These are phyloP conservation scores for Dothiorella sarmentorum DNA, from an alignment of 2,329 filamentous ascomycete genomes.

Conservation along the genomic window DNA sequence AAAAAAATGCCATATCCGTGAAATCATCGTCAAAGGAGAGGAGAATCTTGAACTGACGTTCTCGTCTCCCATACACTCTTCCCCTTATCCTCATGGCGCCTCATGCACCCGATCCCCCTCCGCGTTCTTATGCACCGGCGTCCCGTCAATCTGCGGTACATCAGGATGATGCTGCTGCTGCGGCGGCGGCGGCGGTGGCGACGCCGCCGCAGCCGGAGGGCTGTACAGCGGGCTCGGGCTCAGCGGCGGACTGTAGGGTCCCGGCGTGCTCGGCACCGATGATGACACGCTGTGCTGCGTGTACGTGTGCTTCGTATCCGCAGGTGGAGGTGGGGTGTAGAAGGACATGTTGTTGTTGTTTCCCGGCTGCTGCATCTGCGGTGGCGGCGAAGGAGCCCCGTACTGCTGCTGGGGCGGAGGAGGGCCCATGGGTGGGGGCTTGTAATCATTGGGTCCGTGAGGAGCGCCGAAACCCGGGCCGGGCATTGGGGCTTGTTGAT, in stretches of 20 bases:
- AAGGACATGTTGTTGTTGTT: neutral
- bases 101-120: slow-evolving; percentile 2
- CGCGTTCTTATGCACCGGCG: slow-evolving; percentile 2
- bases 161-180: neutral
- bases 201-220: neutral
- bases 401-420: neutral
- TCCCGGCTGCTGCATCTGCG: slow-evolving; percentile 4
- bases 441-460: slow-evolving; percentile 23
- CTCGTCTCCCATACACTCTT: neutral
- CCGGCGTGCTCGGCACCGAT: neutral
- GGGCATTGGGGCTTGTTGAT: neutral
- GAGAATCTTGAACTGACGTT: neutral
- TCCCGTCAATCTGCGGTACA: slow-evolving; percentile 8
- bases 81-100: neutral
- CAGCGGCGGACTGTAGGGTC: neutral
- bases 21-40: neutral
- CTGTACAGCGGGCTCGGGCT: neutral
- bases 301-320: neutral
- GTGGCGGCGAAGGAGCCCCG: neutral
- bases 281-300: neutral
- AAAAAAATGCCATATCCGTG: neutral
- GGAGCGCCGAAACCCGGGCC: slow-evolving; percentile 12
- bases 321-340: neutral
- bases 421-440: slow-evolving; percentile 15
- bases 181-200: neutral